Evolutionary conservation across 73 alveolate genomes (phyloP), one percentile per base, ranked within the genome.

Genomic region (Paramecium primaurelia): DNA sequence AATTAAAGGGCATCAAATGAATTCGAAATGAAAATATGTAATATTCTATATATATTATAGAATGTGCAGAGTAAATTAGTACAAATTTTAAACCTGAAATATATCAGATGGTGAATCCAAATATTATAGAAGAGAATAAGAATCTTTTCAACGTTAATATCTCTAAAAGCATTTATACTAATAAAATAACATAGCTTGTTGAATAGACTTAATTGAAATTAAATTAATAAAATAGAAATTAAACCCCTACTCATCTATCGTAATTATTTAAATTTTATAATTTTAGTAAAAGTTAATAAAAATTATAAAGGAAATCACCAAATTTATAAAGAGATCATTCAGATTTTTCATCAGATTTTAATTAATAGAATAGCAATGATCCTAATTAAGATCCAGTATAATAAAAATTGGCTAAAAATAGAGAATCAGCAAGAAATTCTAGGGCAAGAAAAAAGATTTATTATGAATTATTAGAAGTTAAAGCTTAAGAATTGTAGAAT

Each of bases 361-460:
- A 38, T 47, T 14, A 40, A 20, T 16, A 36, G 10, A 75, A 75
- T 16, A 75, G 60, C 8, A 75, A 75, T 64, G 84, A 64, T 64
- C 84, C 84, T 64, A 64, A 64, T 34, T 14, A 30, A 38, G 91
- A 80, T 47, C 91, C 91, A 45, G 59, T 71, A 1, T 30, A 89
- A 77, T 89, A 89, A 64, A 89, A 89, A 42, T 28, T 89, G 6
- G 94, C 88, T 34, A 89, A 83, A 32, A 89, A 89, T 60, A 89
- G 94, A 37, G 94, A 89, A 54, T 45, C 86, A 58, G 94, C 94
- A 40, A 69, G 94, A 45, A 89, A 89, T 60, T 71, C 92, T 25
- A 89, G 94, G 22, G 88, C 86, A 89, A 89, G 94, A 71, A 89
- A 89, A 86, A 89, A 89, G 42, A 89, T 89, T 89, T 89, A 89